Conservation (phyloP, 2,329 filamentous ascomycete genomes). For the Ascosphaera acerosa region DNA sequence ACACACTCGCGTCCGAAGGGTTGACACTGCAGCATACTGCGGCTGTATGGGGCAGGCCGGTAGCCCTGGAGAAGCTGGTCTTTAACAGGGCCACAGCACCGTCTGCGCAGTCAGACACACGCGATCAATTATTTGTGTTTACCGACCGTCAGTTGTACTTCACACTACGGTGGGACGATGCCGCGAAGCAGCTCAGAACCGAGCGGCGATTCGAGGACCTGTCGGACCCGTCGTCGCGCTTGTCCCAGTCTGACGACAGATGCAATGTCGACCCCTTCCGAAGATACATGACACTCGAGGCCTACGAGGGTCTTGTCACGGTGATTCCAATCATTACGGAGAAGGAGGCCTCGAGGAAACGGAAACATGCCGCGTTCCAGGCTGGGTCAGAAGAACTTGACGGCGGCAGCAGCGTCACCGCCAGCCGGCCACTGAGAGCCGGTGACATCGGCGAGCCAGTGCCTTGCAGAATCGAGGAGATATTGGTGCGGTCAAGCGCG, state of each 20-base stretch:
- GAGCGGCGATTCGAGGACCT: conserved; percentile 34
- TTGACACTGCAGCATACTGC: conserved; percentile 41
- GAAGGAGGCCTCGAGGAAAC: conserved; percentile 14
- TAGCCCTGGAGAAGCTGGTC: conserved; percentile 57
- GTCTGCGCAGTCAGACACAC: conserved; percentile 21
- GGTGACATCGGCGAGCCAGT: conserved; percentile 36
- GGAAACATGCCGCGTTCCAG: conserved; percentile 8
- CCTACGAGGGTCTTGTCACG: conserved; percentile 42
- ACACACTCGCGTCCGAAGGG: conserved; percentile 34
- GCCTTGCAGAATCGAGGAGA: conserved; percentile 36
- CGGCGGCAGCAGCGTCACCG: background rate
- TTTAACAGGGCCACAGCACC: conserved; percentile 37
- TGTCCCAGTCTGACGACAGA: conserved; percentile 59
- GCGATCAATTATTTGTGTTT: conserved; percentile 63
- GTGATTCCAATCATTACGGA: conserved; percentile 31
- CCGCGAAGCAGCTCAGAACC: conserved; percentile 27
- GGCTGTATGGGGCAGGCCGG: conserved; percentile 60
- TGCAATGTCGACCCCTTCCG: conserved; percentile 65
- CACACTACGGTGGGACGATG: conserved; percentile 55
- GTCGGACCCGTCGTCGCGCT: conserved; percentile 35
- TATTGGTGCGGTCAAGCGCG: conserved; percentile 38
- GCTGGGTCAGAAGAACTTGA: conserved; percentile 11
- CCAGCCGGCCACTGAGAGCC: conserved; percentile 8
- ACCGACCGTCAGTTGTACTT: conserved; percentile 84
- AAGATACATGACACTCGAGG: conserved; percentile 37